phyloP scores from a whole-genome alignment of 768 basidiomycete species.

The Tubosaeta sp. region DNA sequence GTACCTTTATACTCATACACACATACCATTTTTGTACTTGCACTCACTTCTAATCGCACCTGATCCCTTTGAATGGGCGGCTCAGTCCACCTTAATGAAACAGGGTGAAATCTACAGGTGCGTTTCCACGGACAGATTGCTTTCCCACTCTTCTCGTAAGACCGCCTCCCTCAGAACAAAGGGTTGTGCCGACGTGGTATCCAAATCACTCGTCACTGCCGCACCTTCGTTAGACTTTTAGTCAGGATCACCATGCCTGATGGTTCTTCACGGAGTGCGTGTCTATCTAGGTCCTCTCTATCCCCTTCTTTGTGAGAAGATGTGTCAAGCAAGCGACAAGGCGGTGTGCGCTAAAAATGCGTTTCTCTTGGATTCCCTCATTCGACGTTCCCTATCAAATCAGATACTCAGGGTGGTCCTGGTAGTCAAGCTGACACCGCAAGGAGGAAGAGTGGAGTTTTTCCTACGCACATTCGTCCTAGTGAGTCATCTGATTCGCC shows the following conservation, averaged over 20 bases:
- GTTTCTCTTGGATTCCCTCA: conserved; percentile 18
- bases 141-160: conserved; percentile 9
- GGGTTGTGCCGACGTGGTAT: conserved; percentile 16
- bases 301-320: conserved; percentile 18
- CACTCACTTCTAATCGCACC: conserved; percentile 18
- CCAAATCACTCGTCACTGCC: neutral
- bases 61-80: conserved; percentile 4
- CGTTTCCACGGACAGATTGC: conserved; percentile 7
- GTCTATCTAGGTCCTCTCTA: conserved; percentile 9
- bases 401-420: conserved; percentile 4
- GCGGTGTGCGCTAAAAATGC: conserved; percentile 26
- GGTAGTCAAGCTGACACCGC: conserved; percentile 13
- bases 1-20: conserved; percentile 24
- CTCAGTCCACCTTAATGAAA: conserved; percentile 4
- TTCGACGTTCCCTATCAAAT: conserved; percentile 5
- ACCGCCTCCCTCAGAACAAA: neutral
- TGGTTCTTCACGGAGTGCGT: conserved; percentile 8
- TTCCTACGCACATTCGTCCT: conserved; percentile 6
- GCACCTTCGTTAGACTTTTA: conserved; percentile 25
- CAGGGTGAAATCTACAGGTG: neutral
- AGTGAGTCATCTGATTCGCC: conserved; percentile 8
- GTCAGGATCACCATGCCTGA: conserved; percentile 17
- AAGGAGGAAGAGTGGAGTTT: conserved; percentile 17
- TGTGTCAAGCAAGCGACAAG: conserved; percentile 6
- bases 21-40: conserved; percentile 16